Conservation (phyloP, 129 eudicot species). For the Solidago caesia region DNA sequence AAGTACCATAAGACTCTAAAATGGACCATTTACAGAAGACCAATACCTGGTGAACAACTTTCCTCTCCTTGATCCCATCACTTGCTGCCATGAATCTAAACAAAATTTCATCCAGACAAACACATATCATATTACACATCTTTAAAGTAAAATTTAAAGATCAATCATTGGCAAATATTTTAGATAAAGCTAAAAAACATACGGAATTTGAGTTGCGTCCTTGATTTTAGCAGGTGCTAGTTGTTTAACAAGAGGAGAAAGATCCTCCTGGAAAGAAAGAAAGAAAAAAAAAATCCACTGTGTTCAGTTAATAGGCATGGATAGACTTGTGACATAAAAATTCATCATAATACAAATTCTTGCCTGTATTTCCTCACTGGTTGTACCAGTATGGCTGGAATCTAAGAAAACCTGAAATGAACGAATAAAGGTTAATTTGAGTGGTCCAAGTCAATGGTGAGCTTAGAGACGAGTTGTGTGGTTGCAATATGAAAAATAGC, state of each 20-base stretch:
- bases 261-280: conserved; percentile 64
- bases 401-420: conserved; percentile 65
- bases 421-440: neutral
- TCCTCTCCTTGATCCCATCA: conserved; percentile 77
- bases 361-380: conserved; percentile 84
- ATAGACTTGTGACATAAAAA: conserved; percentile 14
- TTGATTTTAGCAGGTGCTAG: conserved; percentile 56
- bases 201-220: conserved; percentile 74
- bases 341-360: conserved; percentile 21
- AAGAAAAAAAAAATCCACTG: neutral
- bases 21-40: neutral
- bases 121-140: neutral
- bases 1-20: conserved; percentile 9
- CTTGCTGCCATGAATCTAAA: conserved; percentile 81
- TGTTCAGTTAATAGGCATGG: conserved; percentile 6
- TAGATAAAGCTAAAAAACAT: conserved; percentile 36
- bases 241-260: conserved; percentile 87
- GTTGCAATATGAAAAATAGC: conserved; percentile 7
- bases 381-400: conserved; percentile 51
- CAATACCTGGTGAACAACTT: conserved; percentile 72
- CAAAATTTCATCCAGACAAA: conserved; percentile 13
- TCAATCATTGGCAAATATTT: neutral
- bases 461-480: neutral
- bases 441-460: neutral
- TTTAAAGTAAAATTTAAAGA: neutral